These are phyloP conservation scores for Biscutella laevigata DNA, from an alignment of 441 rosid species.

Conservation along the genomic window DNA sequence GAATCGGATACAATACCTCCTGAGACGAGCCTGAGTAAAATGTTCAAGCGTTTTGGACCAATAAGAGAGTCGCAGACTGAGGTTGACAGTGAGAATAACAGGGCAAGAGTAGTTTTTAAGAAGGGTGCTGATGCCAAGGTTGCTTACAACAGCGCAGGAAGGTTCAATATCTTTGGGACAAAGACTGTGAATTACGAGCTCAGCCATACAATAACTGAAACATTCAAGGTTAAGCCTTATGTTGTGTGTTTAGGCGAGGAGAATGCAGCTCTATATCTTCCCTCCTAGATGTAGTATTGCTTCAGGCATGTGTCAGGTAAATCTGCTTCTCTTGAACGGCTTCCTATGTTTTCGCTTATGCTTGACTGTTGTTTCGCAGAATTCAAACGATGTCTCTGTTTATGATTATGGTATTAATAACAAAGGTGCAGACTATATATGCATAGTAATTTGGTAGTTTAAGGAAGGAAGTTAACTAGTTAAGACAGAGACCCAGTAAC, in stretches of 20 bases:
- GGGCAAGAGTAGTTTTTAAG: constrained; percentile 87
- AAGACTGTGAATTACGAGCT: constrained; percentile 73
- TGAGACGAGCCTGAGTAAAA: constrained; percentile 64
- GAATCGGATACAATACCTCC: constrained; percentile 67
- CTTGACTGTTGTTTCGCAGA: neutral
- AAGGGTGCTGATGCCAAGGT: constrained; percentile 69
- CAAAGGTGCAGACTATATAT: neutral
- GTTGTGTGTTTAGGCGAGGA: constrained; percentile 36
- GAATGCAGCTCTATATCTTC: constrained; percentile 32
- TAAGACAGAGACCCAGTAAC: neutral
- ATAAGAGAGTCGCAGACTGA: constrained; percentile 70
- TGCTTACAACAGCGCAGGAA: constrained; percentile 72
- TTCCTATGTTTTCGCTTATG: no score
- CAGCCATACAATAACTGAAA: constrained; percentile 50
- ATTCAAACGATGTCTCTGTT: neutral
- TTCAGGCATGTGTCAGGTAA: no score
- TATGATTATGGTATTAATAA: neutral
- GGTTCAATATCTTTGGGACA: constrained; percentile 72
- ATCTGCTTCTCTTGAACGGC: no score
- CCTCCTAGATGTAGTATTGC: constrained; percentile 21
- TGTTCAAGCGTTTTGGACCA: constrained; percentile 83
- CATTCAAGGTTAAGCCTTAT: constrained; percentile 43
- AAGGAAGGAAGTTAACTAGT: neutral
- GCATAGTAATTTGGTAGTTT: neutral
- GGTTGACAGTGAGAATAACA: constrained; percentile 59